These are phyloP conservation scores for Rosa hybrid DNA, from an alignment of 331 rosid genomes.

Conservation along the genomic window DNA sequence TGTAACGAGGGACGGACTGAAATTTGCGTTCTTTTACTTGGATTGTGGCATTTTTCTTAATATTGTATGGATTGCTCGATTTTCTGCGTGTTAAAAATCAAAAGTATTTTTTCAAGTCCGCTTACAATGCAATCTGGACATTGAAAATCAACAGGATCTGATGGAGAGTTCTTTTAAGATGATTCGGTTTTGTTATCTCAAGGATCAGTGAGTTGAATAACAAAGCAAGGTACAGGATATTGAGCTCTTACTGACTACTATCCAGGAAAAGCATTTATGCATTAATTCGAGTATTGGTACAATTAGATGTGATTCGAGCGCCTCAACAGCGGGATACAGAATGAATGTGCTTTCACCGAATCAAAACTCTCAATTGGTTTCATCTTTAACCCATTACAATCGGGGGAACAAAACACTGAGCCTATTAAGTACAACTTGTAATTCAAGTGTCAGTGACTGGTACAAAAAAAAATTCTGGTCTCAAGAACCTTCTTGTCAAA, in stretches of 20 bases:
- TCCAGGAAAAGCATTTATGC: not conserved
- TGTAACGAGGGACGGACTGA: too few relatives aligned
- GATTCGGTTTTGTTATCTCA: too few relatives aligned
- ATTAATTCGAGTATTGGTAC: not conserved
- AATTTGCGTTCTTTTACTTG: too few relatives aligned
- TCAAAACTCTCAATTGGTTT: not conserved
- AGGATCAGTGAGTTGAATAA: not conserved
- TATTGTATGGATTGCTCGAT: too few relatives aligned
- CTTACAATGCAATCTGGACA: not conserved
- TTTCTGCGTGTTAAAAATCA: too few relatives aligned
- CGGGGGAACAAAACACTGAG: slow-evolving; percentile 24
- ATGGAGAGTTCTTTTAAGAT: not conserved
- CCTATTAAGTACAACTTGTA: slow-evolving; percentile 21
- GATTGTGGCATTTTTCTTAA: too few relatives aligned
- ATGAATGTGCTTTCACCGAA: not conserved
- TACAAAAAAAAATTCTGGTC: not conserved
- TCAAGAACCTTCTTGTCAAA: slow-evolving; percentile 15
- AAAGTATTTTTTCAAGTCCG: not conserved
- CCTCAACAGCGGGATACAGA: not conserved
- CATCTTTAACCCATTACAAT: slow-evolving; percentile 18
- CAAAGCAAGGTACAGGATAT: not conserved
- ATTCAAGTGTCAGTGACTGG: not conserved
- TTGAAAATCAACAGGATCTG: not conserved
- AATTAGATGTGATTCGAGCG: not conserved
- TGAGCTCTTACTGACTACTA: not conserved